Evolutionary conservation across 2,329 filamentous ascomycete species (phyloP).

Genomic region (Claviceps purpurea): DNA sequence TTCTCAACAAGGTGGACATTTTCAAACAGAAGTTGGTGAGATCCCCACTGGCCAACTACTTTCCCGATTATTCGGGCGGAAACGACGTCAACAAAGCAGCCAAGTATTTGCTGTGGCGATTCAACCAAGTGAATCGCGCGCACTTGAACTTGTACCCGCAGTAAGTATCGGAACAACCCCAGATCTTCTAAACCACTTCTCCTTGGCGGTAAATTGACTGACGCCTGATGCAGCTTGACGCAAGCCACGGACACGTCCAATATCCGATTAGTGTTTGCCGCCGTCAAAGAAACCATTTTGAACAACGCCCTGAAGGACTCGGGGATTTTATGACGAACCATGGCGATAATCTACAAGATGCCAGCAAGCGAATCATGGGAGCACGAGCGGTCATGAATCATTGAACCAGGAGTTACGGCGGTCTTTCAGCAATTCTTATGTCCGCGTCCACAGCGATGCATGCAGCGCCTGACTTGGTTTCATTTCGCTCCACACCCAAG

Average conservation of each 20-base stretch:
- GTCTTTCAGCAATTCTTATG: not conserved
- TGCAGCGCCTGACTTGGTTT: not conserved
- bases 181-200: not conserved
- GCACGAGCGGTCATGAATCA: slow-evolving; percentile 12
- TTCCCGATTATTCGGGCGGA: slow-evolving; percentile 93
- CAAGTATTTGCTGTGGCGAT: slow-evolving; percentile 95
- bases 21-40: slow-evolving; percentile 89
- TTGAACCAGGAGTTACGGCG: slow-evolving; percentile 7
- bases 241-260: slow-evolving; percentile 99
- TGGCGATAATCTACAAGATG: slow-evolving; percentile 7
- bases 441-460: not conserved
- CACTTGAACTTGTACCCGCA: slow-evolving; percentile 96
- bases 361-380: slow-evolving; percentile 4
- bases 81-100: slow-evolving; percentile 97
- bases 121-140: slow-evolving; percentile 95
- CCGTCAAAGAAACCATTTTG: slow-evolving; percentile 96
- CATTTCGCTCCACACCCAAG: not conserved
- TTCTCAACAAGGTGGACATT: slow-evolving; percentile 97
- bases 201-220: not conserved
- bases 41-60: slow-evolving; percentile 87
- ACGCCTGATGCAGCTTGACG: slow-evolving; percentile 52
- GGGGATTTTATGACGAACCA: slow-evolving; percentile 61
- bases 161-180: slow-evolving; percentile 39
- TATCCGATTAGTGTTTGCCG: slow-evolving; percentile 92
- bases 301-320: slow-evolving; percentile 98